Base-by-base conservation (phyloP, 306 rosid genomes). In the Betula pendula region DNA sequence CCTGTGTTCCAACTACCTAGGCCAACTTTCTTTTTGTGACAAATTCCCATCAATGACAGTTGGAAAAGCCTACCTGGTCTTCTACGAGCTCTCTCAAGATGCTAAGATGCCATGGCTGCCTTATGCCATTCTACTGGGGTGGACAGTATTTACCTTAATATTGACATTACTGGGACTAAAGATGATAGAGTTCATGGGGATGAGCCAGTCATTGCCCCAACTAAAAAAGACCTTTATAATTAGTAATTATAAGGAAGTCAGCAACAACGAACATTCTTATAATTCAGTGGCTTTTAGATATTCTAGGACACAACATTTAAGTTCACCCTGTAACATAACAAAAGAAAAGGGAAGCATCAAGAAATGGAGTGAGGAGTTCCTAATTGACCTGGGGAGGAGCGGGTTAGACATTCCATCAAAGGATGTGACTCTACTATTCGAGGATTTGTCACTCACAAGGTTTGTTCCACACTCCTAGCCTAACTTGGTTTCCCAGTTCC, bases 371-470 rank as follows among this genome's bases (percentile, higher is more conserved):
- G 27, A 71, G 45, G 75, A 71, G 0, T 51, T 71, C 25, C 63
- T 0, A 25, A 20, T 48, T 71, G 75, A 71, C 75, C 31, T 49
- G 63, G 19, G 50, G 8, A 50, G 31, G 9, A 0, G 17, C 0
- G 47, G 19, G 45, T 55, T 49, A 71, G 62, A 35, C 62, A 71
- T 50, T 33, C 63, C 31, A 50, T 40, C 49, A 24, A 50, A 50
- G 75, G 62, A 53, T 4, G 63, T 33, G 17, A 71, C 75, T 25
- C 75, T 71, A 6, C 59, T 50, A 16, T 71, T 71, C 8, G 33
- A 71, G 62, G 60, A 71, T 9, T 50, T 71, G 17, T 50, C 75
- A 14, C 49, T 50, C 47, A 15, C 75, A 49, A 49, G 74, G 60
- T 71, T 35, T 27, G 38, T 31, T 71, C 20, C 13, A 11, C 33